Evolutionary conservation across 768 basidiomycete species (phyloP).

Genomic region (Pleurotus djamor): DNA sequence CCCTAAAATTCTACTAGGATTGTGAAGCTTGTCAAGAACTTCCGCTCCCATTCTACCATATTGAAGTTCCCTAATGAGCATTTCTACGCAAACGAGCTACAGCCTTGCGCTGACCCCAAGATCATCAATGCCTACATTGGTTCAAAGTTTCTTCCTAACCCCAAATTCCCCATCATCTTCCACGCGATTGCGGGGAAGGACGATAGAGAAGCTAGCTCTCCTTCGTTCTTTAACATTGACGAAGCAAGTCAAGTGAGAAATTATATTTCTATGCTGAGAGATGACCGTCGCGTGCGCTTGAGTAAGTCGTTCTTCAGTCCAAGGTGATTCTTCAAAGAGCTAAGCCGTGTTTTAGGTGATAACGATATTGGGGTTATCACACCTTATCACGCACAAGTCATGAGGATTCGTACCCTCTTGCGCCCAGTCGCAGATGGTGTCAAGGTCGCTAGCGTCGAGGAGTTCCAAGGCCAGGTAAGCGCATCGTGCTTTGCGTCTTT

Average conservation of each 20-base stretch:
- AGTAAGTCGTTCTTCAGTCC: slow-evolving; percentile 26
- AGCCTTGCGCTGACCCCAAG: slow-evolving; percentile 38
- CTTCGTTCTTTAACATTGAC: slow-evolving; percentile 70
- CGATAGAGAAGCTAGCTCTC: slow-evolving; percentile 60
- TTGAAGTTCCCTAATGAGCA: slow-evolving; percentile 58
- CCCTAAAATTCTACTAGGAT: slow-evolving; percentile 37
- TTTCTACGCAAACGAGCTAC: slow-evolving; percentile 57
- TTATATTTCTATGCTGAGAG: slow-evolving; percentile 40
- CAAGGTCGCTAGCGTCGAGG: slow-evolving; percentile 68
- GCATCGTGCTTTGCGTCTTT: slow-evolving; percentile 15
- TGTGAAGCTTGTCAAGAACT: slow-evolving; percentile 64
- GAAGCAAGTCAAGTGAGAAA: slow-evolving; percentile 52
- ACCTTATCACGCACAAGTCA: slow-evolving; percentile 61
- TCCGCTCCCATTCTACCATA: slow-evolving; percentile 61
- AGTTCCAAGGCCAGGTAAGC: slow-evolving; percentile 60
- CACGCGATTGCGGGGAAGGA: slow-evolving; percentile 61
- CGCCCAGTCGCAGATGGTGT: slow-evolving; percentile 32
- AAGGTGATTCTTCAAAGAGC: slow-evolving; percentile 8
- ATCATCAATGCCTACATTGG: slow-evolving; percentile 37
- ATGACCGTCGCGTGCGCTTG: slow-evolving; percentile 33
- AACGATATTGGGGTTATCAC: slow-evolving; percentile 59
- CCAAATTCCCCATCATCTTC: slow-evolving; percentile 60
- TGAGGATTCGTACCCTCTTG: slow-evolving; percentile 41
- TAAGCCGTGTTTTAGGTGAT: slow-evolving; percentile 30
- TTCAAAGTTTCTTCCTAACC: slow-evolving; percentile 37